Evolutionary conservation across 371 early-diverging fungal genomes (phyloP), one percentile per base, ranked within the genome.

Genomic region (Encephalitozoon romaleae): DNA sequence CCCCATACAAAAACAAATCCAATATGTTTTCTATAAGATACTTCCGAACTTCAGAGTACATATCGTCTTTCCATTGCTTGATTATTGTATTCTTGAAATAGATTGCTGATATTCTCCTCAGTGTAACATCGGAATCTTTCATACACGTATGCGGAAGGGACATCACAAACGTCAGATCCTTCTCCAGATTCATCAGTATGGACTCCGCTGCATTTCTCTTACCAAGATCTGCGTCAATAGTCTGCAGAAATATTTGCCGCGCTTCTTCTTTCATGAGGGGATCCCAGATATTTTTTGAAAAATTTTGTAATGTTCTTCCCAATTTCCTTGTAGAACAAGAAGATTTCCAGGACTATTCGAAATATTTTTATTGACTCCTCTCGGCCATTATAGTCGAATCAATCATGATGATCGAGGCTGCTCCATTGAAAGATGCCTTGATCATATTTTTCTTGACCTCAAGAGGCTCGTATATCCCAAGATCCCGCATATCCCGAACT

Each of bases 391-490:
- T 78, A 4, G 85, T 85, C 23, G 82, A 70, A 66, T 85, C 82
- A 76, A 85, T 78, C 26, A 70, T 72, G 9, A 85, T 67, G 2
- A 85, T 72, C 21, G 76, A 38, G 23, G 54, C 42, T 18, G 77
- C 98, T 39, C 96, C 96, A 84, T 94, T 94, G 38, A 93, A 88
- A 47, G 96, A 94, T 52, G 94, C 91, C 63, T 93, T 88, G 77
- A 96, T 89, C 79, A 93, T 91, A 85, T 97, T 96, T 75, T 89
- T 91, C 89, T 99, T 99, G 78, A 98, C 94, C 64, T 94, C 87
- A 49, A 95, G 90, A 15, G 98, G 98, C 87, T 98, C 98, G 94
- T 95, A 94, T 9, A 98, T 96, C 84, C 94, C 94, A 41, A 89
- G 88, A n/a, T 89, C 90, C 66, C 94, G 90, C 9, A 89, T 89